phyloP scores from a whole-genome alignment of 345 rosid species.

The Citrus australasica region DNA sequence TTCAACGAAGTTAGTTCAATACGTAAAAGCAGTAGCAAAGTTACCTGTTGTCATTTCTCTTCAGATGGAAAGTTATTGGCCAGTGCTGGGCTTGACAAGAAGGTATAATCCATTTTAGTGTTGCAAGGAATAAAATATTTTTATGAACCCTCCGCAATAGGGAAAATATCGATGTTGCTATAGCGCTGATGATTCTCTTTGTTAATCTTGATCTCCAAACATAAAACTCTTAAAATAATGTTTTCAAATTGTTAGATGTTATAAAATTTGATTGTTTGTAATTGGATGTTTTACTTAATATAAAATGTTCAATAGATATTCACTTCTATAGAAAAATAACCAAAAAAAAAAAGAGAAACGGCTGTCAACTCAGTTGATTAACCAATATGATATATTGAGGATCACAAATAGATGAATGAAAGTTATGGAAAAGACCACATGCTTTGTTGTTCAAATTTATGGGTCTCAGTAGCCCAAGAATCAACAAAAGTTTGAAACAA shows the following conservation, averaged over 20 bases:
- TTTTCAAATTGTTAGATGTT: neutral
- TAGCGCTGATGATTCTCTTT: neutral
- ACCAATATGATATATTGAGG: neutral
- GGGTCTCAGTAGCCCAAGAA: too few relatives aligned
- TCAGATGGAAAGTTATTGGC: constrained; percentile 95
- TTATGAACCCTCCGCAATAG: neutral
- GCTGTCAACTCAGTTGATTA: neutral
- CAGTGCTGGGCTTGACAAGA: constrained; percentile 98
- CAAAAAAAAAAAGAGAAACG: neutral
- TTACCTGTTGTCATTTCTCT: constrained; percentile 93
- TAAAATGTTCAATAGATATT: neutral
- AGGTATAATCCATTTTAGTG: constrained; percentile 46
- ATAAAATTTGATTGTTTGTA: neutral
- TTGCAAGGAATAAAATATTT: constrained; percentile 8
- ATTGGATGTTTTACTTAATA: neutral
- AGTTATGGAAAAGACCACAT: neutral
- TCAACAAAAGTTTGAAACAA: neutral
- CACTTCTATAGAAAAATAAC: neutral
- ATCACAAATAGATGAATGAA: neutral
- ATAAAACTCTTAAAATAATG: neutral
- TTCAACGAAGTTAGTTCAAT: constrained; percentile 85
- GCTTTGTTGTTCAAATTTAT: neutral
- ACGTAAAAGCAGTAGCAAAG: constrained; percentile 75
- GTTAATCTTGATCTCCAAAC: neutral
- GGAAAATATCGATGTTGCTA: neutral